Evolutionary conservation across 345 rosid genomes (phyloP).

Genomic region (Erucastrum elatum): DNA sequence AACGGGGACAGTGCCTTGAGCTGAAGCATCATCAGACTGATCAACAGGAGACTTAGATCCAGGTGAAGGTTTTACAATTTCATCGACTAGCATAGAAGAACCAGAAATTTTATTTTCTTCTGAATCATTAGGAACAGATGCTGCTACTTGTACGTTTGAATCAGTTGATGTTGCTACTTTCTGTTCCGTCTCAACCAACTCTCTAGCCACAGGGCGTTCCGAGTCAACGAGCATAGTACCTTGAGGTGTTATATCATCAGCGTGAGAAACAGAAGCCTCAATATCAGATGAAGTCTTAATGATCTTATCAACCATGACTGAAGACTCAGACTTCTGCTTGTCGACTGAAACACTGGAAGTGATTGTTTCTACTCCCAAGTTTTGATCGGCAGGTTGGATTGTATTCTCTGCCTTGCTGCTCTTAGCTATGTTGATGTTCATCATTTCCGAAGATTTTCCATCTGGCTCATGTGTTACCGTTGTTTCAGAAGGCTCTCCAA

Average conservation of each 20-base stretch:
- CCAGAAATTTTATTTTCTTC: conserved; percentile 15
- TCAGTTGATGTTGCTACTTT: conserved; percentile 19
- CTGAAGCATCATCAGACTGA: conserved; percentile 9
- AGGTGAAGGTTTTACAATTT: conserved; percentile 12
- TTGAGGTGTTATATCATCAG: conserved; percentile 32
- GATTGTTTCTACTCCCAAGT: conserved; percentile 9
- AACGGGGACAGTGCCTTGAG: conserved; percentile 28
- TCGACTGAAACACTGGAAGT: neutral
- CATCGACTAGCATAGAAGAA: conserved; percentile 6
- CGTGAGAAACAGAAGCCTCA: conserved; percentile 28
- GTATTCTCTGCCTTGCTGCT: conserved; percentile 15
- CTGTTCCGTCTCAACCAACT: conserved; percentile 18
- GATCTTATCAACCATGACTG: conserved; percentile 7
- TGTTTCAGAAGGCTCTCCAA: conserved; percentile 40
- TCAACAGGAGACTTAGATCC: conserved; percentile 25
- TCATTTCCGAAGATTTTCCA: neutral
- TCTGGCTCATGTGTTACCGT: conserved; percentile 5
- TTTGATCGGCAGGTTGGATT: conserved; percentile 19
- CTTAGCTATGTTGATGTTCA: neutral
- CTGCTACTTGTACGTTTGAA: neutral
- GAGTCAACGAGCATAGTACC: conserved; percentile 26
- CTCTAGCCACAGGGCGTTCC: conserved; percentile 28
- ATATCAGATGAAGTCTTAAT: conserved; percentile 11
- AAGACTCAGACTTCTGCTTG: conserved; percentile 12
- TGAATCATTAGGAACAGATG: neutral